Base-by-base conservation (phyloP, 2,329 filamentous ascomycete species). In the Colletotrichum theobromicola region DNA sequence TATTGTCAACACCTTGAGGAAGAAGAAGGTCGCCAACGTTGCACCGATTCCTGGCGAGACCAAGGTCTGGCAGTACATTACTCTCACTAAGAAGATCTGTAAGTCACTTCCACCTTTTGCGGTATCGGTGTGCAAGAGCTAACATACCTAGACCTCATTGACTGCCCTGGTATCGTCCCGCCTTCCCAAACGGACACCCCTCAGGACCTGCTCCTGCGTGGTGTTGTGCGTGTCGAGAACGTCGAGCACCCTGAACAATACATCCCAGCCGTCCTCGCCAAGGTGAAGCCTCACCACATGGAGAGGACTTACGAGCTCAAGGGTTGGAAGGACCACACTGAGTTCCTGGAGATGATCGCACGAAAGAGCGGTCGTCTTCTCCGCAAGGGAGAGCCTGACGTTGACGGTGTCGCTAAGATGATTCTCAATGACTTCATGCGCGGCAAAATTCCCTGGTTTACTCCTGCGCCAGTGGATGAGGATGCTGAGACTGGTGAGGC, bases 1-100 rank as follows among this genome's bases (percentile, higher is more conserved):
- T 57, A 97, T 99, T 78, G 98, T 99, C 86, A 99, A 99, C 86
- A 98, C 96, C 0, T 87, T 99, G 4, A 91, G 95, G 60, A 96
- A 95, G 83, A 98, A 98, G 88, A 96, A 97, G 83, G 96, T 98
- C 53, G 96, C 96, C 86, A 97, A 90, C 18, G 95, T 98, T 5
- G 97, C 97, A 8, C 97, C 96, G 7, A 98, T 98, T 76, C 96
- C 97, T 8, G 97, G 96, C 16, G 96, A 98, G 87, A 98, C 96
- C 37, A 98, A 98, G 85, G 94, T 98, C 34, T 98, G 97, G 96
- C 96, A 98, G 83, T 98, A 98, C 81, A 95, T 98, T 78, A 98
- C 95, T 4, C 85, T 98, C 74, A 98, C 98, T 94, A 97, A 96
- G 86, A 90, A 95, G 68, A 98, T 98, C 55, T 89, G 87, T 72